Percentiles rank a stretch among this genome's conserved stretches.
These are phyloP conservation scores for Lolium rigidum DNA, from an alignment of 176 grass and related monocot species.

Conservation along the genomic window DNA sequence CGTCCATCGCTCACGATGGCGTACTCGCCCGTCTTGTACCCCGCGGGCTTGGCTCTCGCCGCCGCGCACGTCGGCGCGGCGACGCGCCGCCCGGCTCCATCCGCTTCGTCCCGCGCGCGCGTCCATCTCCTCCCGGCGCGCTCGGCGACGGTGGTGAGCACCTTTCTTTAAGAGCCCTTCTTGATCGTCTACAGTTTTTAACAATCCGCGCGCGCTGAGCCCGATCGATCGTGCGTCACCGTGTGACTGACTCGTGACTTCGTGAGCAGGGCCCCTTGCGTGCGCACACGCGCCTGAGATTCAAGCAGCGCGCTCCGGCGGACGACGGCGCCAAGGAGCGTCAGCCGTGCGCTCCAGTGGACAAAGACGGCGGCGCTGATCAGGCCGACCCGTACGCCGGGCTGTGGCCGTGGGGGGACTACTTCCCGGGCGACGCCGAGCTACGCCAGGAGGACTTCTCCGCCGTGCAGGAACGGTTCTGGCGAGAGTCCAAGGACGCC, in stretches of 20 bases:
- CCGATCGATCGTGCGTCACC: neutral
- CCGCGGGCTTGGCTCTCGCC: neutral
- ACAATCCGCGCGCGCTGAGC: neutral
- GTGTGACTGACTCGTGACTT: too few relatives aligned
- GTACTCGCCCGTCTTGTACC: neutral
- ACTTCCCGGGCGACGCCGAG: neutral
- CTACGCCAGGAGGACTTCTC: neutral
- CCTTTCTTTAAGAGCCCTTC: neutral
- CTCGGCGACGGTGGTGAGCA: neutral
- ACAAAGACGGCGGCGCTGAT: neutral
- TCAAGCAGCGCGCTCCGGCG: neutral
- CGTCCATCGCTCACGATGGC: neutral
- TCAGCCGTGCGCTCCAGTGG: neutral
- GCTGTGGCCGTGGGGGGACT: conserved; percentile 19
- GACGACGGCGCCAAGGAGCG: neutral
- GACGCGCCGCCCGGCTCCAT: neutral
- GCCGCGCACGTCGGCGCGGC: neutral
- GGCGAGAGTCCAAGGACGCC: neutral
- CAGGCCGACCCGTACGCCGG: neutral
- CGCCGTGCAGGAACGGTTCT: neutral
- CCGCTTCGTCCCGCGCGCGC: neutral
- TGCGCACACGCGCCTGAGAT: neutral
- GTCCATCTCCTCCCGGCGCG: conserved; percentile 9
- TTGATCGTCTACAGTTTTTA: neutral
- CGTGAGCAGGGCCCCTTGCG: neutral